Evolutionary conservation across 768 basidiomycete genomes (phyloP).

Genomic region (Russula sp.): DNA sequence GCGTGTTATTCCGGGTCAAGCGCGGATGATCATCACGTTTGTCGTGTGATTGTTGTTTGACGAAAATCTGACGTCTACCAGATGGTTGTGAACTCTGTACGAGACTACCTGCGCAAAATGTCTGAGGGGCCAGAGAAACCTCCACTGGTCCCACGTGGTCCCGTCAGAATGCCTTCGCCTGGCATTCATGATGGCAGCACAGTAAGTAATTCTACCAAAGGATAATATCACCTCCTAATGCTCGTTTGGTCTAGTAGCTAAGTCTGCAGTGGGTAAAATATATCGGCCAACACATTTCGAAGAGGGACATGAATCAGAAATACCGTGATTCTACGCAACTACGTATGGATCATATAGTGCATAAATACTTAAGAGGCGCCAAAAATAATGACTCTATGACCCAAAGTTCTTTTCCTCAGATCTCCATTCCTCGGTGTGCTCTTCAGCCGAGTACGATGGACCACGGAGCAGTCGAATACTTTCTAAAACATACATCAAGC

Average conservation of each 20-base stretch:
- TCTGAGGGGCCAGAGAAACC: conserved; percentile 31
- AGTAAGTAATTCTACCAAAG: conserved; percentile 19
- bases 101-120: conserved; percentile 69
- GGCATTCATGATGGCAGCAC: conserved; percentile 22
- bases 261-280: conserved; percentile 27
- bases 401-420: conserved; percentile 5
- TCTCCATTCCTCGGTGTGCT: conserved; percentile 26
- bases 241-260: conserved; percentile 9
- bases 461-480: conserved; percentile 47
- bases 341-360: background rate
- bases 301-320: conserved; percentile 24
- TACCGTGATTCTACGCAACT: conserved; percentile 15
- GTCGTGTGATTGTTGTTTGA: conserved; percentile 33
- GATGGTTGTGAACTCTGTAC: conserved; percentile 62
- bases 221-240: background rate
- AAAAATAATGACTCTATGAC: conserved; percentile 18
- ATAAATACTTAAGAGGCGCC: background rate
- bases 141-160: conserved; percentile 9
- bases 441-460: conserved; percentile 23
- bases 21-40: conserved; percentile 72
- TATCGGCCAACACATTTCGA: conserved; percentile 29
- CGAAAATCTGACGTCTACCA: conserved; percentile 33
- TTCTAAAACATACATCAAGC: conserved; percentile 42
- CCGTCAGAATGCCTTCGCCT: conserved; percentile 31
- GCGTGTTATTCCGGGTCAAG: conserved; percentile 82